Percentiles rank a stretch among this genome's conserved stretches.
Evolutionary conservation across 495 filamentous ascomycete species (phyloP).

Genomic region (Entonaema liquescens): DNA sequence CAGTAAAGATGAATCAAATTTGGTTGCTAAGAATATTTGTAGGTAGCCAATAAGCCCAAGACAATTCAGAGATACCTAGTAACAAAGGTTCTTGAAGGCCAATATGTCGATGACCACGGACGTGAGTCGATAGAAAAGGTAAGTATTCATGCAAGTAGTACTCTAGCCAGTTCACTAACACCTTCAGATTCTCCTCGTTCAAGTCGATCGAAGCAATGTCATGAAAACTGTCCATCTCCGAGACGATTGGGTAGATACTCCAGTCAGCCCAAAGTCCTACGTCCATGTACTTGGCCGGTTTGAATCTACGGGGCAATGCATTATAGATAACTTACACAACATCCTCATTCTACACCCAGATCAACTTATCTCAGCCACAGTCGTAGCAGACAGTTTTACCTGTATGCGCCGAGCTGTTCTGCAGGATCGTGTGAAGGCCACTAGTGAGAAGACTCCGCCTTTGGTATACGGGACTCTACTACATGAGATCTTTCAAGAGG

Average conservation of each 20-base stretch:
- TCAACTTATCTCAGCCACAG: slow-evolving; percentile 91
- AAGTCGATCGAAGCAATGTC: slow-evolving; percentile 72
- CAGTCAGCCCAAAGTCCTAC: slow-evolving; percentile 74
- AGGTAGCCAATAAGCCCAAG: slow-evolving; percentile 65
- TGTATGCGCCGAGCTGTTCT: slow-evolving; percentile 90
- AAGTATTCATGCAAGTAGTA: slow-evolving; percentile 25
- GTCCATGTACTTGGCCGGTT: slow-evolving; percentile 90
- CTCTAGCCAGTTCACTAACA: slow-evolving; percentile 25
- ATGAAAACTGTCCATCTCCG: slow-evolving; percentile 78
- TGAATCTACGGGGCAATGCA: slow-evolving; percentile 68
- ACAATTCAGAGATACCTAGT: slow-evolving; percentile 86
- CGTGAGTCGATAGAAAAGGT: slow-evolving; percentile 76
- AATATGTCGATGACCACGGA: slow-evolving; percentile 70
- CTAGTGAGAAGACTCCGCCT: slow-evolving; percentile 75
- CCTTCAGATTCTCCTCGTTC: slow-evolving; percentile 74
- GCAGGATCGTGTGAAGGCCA: slow-evolving; percentile 91
- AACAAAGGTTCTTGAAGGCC: slow-evolving; percentile 71
- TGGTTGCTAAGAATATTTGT: slow-evolving; percentile 56
- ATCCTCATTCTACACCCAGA: slow-evolving; percentile 95
- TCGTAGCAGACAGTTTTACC: slow-evolving; percentile 90
- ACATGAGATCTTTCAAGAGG: slow-evolving; percentile 93
- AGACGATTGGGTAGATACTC: slow-evolving; percentile 83
- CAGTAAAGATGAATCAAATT: slow-evolving; percentile 37
- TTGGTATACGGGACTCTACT: slow-evolving; percentile 90
- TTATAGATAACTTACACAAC: slow-evolving; percentile 78